These are phyloP conservation scores for Calonectria pseudoturangicola DNA, from an alignment of 2,329 filamentous ascomycete species.

Conservation along the genomic window DNA sequence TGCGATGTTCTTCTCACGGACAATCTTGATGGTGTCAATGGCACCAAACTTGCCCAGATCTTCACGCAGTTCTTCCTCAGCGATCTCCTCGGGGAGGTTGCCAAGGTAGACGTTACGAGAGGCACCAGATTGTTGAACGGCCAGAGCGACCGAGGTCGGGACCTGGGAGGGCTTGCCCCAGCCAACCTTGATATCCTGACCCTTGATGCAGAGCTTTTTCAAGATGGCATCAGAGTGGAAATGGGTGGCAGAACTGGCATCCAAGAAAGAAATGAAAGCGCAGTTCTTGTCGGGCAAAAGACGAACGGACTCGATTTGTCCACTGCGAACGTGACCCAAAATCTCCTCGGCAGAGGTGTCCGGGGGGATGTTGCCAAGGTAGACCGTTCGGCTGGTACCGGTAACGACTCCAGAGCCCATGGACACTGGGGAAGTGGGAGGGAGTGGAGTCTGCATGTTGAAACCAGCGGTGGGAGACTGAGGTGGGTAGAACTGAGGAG, in stretches of 20 bases:
- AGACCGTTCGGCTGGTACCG: conserved; percentile 96
- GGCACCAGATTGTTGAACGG: conserved; percentile 96
- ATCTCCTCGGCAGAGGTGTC: conserved; percentile 98
- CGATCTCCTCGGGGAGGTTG: conserved; percentile 91
- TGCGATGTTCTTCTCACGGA: conserved; percentile 97
- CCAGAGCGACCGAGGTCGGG: conserved; percentile 96
- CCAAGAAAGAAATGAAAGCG: conserved; percentile 98
- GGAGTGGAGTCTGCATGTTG: conserved; percentile 73
- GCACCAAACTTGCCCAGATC: conserved; percentile 97
- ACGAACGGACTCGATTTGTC: conserved; percentile 98
- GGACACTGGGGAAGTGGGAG: conserved; percentile 83
- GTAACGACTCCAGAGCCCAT: conserved; percentile 88
- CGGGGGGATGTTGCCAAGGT: conserved; percentile 97
- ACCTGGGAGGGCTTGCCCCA: conserved; percentile 99
- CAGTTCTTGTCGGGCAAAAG: conserved; percentile 99
- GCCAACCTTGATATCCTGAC: conserved; percentile 99
- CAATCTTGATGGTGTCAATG: conserved; percentile 98
- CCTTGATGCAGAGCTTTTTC: conserved; percentile 99
- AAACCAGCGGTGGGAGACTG: conserved; percentile 91
- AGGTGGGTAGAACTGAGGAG: conserved; percentile 88
- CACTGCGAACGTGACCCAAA: conserved; percentile 94
- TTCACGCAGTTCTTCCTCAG: conserved; percentile 93
- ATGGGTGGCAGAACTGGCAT: conserved; percentile 97
- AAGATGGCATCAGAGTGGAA: conserved; percentile 99
- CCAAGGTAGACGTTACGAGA: conserved; percentile 98